Percentiles rank a stretch among this genome's conserved stretches.
phyloP scores from a whole-genome alignment of 768 basidiomycete genomes.

The Tubosaeta brunneosetosa region DNA sequence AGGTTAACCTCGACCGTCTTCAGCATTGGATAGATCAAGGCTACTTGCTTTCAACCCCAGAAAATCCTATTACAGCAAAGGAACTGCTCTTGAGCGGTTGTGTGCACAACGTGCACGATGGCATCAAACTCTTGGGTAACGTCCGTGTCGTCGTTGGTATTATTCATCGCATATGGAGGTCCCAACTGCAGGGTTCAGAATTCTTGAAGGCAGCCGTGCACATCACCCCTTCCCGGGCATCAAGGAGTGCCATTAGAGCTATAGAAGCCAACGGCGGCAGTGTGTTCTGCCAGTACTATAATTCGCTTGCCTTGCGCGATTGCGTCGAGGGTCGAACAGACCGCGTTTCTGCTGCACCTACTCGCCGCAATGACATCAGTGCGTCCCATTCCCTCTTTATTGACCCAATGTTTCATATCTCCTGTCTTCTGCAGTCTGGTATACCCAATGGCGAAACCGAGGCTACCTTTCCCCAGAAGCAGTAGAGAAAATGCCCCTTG shows the following conservation, averaged over 20 bases:
- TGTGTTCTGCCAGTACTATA: constrained; percentile 89
- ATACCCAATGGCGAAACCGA: constrained; percentile 65
- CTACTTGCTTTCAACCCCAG: constrained; percentile 69
- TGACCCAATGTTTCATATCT: constrained; percentile 7
- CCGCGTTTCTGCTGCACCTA: constrained; percentile 70
- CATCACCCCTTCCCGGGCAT: constrained; percentile 80
- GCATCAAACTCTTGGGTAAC: constrained; percentile 86
- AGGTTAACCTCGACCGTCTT: constrained; percentile 82
- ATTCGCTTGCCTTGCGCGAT: constrained; percentile 76
- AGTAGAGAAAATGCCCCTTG: constrained; percentile 54
- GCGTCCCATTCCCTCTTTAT: constrained; percentile 28
- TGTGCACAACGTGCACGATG: constrained; percentile 83
- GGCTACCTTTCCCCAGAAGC: constrained; percentile 68
- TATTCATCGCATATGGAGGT: background rate
- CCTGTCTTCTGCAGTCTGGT: constrained; percentile 56
- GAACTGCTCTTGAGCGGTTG: constrained; percentile 84
- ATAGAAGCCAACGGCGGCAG: constrained; percentile 80
- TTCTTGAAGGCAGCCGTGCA: constrained; percentile 68
- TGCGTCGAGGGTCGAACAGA: constrained; percentile 70
- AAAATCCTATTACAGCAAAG: constrained; percentile 81
- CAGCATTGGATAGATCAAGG: constrained; percentile 90
- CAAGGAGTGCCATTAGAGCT: constrained; percentile 78
- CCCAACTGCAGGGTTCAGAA: constrained; percentile 50
- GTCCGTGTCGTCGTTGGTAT: constrained; percentile 39
- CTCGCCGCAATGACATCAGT: constrained; percentile 84